phyloP scores from a whole-genome alignment of 2,329 filamentous ascomycete genomes.

The Colletotrichum orbiculare region DNA sequence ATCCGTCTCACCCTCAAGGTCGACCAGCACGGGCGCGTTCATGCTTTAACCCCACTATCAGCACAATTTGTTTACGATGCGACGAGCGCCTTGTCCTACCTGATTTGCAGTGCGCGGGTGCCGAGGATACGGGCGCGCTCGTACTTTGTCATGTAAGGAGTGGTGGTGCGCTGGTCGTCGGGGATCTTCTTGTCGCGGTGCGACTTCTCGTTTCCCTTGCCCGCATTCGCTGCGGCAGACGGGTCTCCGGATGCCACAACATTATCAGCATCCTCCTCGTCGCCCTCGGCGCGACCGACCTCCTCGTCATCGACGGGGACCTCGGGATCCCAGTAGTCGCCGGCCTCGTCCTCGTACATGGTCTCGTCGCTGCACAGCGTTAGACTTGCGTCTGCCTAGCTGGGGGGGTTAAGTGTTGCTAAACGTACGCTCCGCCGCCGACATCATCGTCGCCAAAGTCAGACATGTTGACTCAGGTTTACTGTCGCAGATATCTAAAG shows the following conservation, averaged over 20 bases:
- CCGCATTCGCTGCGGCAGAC: constrained; percentile 66
- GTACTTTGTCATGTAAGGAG: constrained; percentile 99
- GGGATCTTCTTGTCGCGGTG: constrained; percentile 88
- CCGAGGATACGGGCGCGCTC: constrained; percentile 93
- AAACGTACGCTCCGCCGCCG: constrained; percentile 34
- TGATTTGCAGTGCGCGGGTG: constrained; percentile 94
- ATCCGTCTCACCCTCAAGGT: constrained; percentile 97
- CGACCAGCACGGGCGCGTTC: constrained; percentile 96
- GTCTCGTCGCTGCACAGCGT: constrained; percentile 68
- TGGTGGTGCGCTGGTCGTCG: constrained; percentile 88
- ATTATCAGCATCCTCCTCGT: constrained; percentile 68
- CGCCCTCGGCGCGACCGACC: constrained; percentile 64
- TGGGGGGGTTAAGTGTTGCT: constrained; percentile 19
- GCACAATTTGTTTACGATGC: constrained; percentile 10
- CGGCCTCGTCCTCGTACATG: constrained; percentile 73
- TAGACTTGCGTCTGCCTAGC: constrained; percentile 8
- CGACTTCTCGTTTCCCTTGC: constrained; percentile 65
- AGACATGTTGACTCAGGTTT: constrained; percentile 65
- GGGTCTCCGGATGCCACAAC: constrained; percentile 72
- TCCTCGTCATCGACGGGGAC: constrained; percentile 64
- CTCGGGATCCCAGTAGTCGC: constrained; percentile 62
- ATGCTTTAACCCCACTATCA: constrained; percentile 68
- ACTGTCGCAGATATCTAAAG: not conserved
- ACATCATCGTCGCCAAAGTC: constrained; percentile 74
- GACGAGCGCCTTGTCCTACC: constrained; percentile 63